Conservation (phyloP, 1,284 basidiomycete genomes). For the Sanghuangporus sanghuang region DNA sequence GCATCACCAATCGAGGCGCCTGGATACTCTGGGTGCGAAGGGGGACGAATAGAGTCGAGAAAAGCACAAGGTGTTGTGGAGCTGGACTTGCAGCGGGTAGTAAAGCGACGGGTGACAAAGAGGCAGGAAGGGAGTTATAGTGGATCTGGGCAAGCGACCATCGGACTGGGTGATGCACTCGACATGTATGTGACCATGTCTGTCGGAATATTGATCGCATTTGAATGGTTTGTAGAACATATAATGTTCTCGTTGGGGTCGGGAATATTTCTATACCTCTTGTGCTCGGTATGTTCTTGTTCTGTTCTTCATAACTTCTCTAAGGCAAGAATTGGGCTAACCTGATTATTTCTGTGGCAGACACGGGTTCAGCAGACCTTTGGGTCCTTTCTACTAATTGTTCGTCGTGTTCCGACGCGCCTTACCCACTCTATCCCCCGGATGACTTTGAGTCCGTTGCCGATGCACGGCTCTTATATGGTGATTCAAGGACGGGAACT, state of each 20-base stretch:
- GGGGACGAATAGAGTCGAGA: not conserved
- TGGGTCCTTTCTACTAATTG: conserved; percentile 52
- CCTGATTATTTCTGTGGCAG: conserved; percentile 24
- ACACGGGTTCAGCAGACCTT: conserved; percentile 53
- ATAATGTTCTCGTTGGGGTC: conserved; percentile 40
- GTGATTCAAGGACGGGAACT: conserved; percentile 50
- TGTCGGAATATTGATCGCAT: not conserved
- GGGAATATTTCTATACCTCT: conserved; percentile 37
- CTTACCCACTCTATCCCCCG: conserved; percentile 25
- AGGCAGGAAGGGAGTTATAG: conserved; percentile 18
- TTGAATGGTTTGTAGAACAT: conserved; percentile 33
- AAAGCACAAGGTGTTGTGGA: not conserved
- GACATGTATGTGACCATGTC: conserved; percentile 40
- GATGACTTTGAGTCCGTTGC: not conserved
- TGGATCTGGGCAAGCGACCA: conserved; percentile 21
- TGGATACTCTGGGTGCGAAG: not conserved
- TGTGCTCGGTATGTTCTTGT: conserved; percentile 41
- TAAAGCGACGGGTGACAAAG: not conserved
- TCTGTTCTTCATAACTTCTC: conserved; percentile 21
- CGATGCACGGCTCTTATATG: conserved; percentile 41
- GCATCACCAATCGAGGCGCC: not conserved
- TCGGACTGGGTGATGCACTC: conserved; percentile 38
- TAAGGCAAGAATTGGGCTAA: not conserved
- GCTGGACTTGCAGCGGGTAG: not conserved
- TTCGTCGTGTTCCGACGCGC: conserved; percentile 34